Evolutionary conservation across 805 yeast species (phyloP).

Genomic region (Tetrapisispora fleetii): DNA sequence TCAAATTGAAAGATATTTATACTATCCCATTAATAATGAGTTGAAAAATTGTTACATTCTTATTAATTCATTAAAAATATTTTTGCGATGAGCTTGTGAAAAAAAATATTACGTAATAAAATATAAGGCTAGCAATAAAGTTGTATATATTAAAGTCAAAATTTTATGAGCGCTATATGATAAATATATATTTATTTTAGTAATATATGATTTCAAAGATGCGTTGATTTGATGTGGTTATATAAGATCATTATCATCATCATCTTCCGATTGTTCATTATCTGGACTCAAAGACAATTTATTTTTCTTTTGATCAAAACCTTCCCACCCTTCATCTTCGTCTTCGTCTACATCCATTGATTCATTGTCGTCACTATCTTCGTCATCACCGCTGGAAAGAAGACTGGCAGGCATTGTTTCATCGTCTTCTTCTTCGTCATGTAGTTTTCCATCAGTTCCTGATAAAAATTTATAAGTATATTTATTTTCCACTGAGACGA

Average conservation of each 20-base stretch:
- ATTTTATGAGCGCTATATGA: too few relatives aligned
- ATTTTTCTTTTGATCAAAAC: slow-evolving; percentile 21
- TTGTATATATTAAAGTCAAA: too few relatives aligned
- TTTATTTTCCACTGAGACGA: slow-evolving; percentile 42
- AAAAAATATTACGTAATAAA: too few relatives aligned
- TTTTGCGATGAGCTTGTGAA: too few relatives aligned
- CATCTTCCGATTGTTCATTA: slow-evolving; percentile 18
- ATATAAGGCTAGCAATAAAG: too few relatives aligned
- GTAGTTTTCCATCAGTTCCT: slow-evolving; percentile 21
- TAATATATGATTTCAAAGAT: neutral
- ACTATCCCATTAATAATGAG: too few relatives aligned
- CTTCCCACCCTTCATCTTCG: slow-evolving; percentile 33
- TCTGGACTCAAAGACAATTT: slow-evolving; percentile 15
- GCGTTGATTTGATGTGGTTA: slow-evolving; percentile 3
- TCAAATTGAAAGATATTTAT: too few relatives aligned
- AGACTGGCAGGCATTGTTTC: slow-evolving; percentile 25
- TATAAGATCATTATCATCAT: slow-evolving; percentile 21
- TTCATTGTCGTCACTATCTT: slow-evolving; percentile 19
- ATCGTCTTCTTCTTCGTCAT: slow-evolving; percentile 17
- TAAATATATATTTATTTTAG: too few relatives aligned
- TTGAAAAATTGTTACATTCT: too few relatives aligned
- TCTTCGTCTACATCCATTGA: slow-evolving; percentile 24
- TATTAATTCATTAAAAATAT: too few relatives aligned
- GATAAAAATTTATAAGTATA: slow-evolving; percentile 46
- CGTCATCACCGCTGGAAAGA: slow-evolving; percentile 16